phyloP scores from a whole-genome alignment of 73 alveolate species.

The Diophrys sp. region DNA sequence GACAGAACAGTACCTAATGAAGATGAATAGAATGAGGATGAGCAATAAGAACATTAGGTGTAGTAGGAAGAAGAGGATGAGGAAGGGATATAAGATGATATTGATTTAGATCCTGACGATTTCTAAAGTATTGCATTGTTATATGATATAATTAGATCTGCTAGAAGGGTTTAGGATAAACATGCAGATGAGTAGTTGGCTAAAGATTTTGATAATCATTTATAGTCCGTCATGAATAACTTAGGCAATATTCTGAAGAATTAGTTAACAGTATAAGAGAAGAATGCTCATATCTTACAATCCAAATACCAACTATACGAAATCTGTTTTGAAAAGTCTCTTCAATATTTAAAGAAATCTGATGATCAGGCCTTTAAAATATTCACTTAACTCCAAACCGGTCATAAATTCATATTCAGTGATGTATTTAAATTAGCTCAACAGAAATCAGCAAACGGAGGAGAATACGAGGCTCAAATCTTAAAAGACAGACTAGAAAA shows the following conservation, averaged over 20 bases:
- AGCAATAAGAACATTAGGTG: slow-evolving; percentile 28
- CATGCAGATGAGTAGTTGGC: slow-evolving; percentile 65
- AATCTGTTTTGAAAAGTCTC: slow-evolving; percentile 48
- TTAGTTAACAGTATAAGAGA: slow-evolving; percentile 13
- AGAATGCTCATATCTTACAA: slow-evolving; percentile 36
- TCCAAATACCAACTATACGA: slow-evolving; percentile 45
- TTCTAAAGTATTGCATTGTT: slow-evolving; percentile 45
- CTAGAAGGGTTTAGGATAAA: slow-evolving; percentile 51
- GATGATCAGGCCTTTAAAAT: slow-evolving; percentile 13
- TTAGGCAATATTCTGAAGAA: slow-evolving; percentile 30
- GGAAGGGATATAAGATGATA: slow-evolving; percentile 26
- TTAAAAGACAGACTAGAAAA: slow-evolving; percentile 37
- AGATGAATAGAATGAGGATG: slow-evolving; percentile 27
- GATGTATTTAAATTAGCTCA: not conserved
- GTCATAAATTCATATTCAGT: slow-evolving; percentile 8
- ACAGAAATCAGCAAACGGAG: not conserved
- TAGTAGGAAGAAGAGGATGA: slow-evolving; percentile 42
- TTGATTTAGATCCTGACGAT: slow-evolving; percentile 60
- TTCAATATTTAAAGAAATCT: slow-evolving; percentile 6
- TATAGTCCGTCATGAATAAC: slow-evolving; percentile 64
- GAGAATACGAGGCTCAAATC: slow-evolving; percentile 5
- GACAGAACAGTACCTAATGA: slow-evolving; percentile 5
- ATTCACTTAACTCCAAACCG: slow-evolving; percentile 5
- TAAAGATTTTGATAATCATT: slow-evolving; percentile 69
- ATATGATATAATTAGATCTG: slow-evolving; percentile 46